Conservation (phyloP, 495 filamentous ascomycete species). For the Aspergillus homomorphus region DNA sequence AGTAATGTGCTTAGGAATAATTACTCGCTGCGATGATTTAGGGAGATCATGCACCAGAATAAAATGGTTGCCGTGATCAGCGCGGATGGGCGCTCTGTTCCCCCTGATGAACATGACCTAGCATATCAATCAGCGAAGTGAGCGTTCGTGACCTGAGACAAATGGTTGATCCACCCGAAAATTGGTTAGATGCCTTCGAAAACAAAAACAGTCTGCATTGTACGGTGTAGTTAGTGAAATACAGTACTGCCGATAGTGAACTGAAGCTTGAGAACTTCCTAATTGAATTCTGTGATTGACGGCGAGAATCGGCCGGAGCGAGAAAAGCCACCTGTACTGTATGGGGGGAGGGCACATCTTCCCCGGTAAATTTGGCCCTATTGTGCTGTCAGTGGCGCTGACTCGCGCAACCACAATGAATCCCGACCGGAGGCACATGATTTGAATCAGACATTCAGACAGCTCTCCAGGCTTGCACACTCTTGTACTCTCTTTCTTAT, state of each 20-base stretch:
- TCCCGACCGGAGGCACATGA: not conserved
- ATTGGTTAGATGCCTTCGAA: not conserved
- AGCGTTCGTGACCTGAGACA: not conserved
- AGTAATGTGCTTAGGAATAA: no score
- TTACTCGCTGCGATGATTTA: not conserved
- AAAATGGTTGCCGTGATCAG: not conserved
- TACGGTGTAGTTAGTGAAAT: no score
- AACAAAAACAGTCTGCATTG: no score
- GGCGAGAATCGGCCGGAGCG: slow-evolving; percentile 8
- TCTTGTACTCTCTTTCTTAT: no score
- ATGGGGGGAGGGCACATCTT: not conserved
- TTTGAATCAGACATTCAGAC: not conserved
- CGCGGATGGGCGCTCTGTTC: no score
- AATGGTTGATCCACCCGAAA: not conserved
- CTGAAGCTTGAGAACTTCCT: slow-evolving; percentile 1
- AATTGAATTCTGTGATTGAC: not conserved
- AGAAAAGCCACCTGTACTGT: not conserved
- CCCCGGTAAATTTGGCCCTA: not conserved
- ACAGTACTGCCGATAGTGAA: no score
- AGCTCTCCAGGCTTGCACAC: no score
- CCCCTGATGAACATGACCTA: not conserved
- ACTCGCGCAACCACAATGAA: not conserved
- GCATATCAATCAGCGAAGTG: not conserved
- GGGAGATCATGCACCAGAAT: not conserved
- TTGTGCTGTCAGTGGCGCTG: not conserved